Percentiles rank a stretch among this genome's conserved stretches.
Conservation (phyloP, 108 stramenopile genomes). For the Hondaea fermentalgiana region DNA sequence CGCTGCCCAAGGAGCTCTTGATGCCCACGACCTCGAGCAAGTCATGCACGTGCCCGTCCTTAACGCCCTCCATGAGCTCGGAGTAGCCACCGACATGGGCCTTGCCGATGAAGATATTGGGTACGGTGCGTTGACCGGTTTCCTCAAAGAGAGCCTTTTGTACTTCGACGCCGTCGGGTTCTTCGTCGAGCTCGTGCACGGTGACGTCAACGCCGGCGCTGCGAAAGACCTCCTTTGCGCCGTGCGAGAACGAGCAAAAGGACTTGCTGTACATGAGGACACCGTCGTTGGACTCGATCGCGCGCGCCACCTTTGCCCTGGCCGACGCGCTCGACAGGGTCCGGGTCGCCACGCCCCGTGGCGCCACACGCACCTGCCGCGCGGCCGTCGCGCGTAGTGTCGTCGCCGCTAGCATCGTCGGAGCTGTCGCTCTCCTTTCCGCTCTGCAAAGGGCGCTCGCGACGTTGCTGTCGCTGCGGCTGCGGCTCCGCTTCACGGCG, state of each 20-base stretch:
- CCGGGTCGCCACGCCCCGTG: neutral
- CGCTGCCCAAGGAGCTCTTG: neutral
- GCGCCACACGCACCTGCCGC: neutral
- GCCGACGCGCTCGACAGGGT: neutral
- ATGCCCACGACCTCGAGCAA: neutral
- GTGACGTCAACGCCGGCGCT: neutral
- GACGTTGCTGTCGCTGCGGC: too few species aligned
- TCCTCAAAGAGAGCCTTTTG: slow-evolving; percentile 51
- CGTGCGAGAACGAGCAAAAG: neutral
- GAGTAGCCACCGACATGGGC: slow-evolving; percentile 60
- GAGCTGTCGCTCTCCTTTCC: too few species aligned
- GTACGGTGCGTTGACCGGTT: slow-evolving; percentile 76
- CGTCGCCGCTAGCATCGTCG: too few species aligned
- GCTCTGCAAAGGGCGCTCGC: too few species aligned
- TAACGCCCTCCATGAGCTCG: neutral
- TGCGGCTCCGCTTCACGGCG: too few species aligned
- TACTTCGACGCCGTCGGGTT: slow-evolving; percentile 27
- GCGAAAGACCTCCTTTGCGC: neutral
- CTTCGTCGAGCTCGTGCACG: slow-evolving; percentile 46
- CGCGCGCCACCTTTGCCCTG: neutral
- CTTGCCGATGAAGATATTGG: slow-evolving; percentile 76
- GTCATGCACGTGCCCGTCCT: neutral
- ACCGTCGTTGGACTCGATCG: neutral
- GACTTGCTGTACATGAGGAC: slow-evolving; percentile 9
- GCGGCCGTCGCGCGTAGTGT: neutral